A percentile compares a stretch with the other conserved stretches of the same genome.
These are phyloP conservation scores for Phyllosticta capitalensis DNA, from an alignment of 2,329 filamentous ascomycete genomes.

Conservation along the genomic window DNA sequence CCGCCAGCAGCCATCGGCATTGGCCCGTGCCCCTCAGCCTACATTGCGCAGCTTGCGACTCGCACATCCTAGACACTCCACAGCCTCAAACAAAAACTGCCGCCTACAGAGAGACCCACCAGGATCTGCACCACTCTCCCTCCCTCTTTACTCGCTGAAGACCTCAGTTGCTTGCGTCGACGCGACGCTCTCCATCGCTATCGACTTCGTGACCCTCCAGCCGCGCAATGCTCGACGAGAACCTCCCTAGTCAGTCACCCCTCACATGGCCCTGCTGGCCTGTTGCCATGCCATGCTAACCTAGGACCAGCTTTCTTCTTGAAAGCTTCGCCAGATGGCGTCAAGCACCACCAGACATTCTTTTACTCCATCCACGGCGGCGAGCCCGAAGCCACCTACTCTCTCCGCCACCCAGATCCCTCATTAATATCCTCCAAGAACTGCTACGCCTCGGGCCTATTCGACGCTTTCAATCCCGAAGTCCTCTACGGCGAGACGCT, in stretches of 20 bases:
- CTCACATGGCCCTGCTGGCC: constrained; percentile 27
- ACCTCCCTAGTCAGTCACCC: constrained; percentile 57
- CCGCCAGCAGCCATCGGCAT: not conserved
- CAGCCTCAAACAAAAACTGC: constrained; percentile 8
- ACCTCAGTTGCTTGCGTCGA: not conserved
- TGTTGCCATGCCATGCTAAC: constrained; percentile 35
- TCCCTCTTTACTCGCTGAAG: not conserved
- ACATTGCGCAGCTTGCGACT: constrained; percentile 1
- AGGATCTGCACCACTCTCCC: not conserved
- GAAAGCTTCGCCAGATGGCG: constrained; percentile 41
- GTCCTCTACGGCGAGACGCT: constrained; percentile 82
- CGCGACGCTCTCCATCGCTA: not conserved
- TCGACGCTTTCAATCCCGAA: constrained; percentile 70
- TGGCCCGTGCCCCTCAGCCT: constrained; percentile 3
- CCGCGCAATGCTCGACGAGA: constrained; percentile 73
- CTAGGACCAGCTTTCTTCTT: constrained; percentile 46
- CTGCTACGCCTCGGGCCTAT: constrained; percentile 77
- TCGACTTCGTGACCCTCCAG: not conserved
- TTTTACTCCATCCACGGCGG: constrained; percentile 63
- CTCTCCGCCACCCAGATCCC: constrained; percentile 68
- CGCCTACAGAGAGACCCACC: not conserved
- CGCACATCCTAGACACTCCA: constrained; percentile 1
- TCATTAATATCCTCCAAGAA: constrained; percentile 60
- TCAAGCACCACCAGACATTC: constrained; percentile 45
- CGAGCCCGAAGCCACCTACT: constrained; percentile 70